phyloP scores from a whole-genome alignment of 305 asterid species.

The Salvia sclarea region DNA sequence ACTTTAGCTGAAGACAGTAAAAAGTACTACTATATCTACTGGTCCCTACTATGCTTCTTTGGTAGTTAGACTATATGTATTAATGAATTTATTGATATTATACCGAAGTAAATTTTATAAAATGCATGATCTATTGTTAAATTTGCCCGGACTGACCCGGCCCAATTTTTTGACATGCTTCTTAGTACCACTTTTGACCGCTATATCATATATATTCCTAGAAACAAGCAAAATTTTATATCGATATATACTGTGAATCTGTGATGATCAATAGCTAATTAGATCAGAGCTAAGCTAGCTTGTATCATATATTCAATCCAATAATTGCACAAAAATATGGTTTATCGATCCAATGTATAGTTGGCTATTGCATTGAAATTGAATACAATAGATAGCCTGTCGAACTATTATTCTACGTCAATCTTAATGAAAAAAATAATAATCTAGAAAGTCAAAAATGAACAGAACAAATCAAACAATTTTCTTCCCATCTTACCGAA shows the following conservation, averaged over 20 bases:
- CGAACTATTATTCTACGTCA: not conserved
- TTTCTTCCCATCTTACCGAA: not conserved
- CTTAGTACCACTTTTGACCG: no score
- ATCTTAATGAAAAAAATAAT: not conserved
- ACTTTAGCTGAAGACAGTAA: not conserved
- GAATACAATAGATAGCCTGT: not conserved
- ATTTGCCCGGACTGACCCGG: no score
- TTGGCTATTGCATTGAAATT: conserved; percentile 1
- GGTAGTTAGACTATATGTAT: not conserved
- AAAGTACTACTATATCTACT: no score
- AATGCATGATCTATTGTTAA: no score
- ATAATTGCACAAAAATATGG: not conserved
- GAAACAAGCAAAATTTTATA: no score
- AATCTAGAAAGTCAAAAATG: not conserved
- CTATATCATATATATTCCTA: no score
- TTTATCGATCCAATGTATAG: not conserved
- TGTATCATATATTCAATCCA: no score
- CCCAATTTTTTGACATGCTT: no score
- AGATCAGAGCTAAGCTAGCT: no score
- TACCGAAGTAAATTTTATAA: not conserved
- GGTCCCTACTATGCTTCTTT: not conserved
- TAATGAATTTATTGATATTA: not conserved
- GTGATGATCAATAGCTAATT: no score
- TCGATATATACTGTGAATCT: no score
- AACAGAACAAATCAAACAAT: not conserved